Evolutionary conservation across 345 rosid species (phyloP).

Genomic region (Sisymbrium irio): DNA sequence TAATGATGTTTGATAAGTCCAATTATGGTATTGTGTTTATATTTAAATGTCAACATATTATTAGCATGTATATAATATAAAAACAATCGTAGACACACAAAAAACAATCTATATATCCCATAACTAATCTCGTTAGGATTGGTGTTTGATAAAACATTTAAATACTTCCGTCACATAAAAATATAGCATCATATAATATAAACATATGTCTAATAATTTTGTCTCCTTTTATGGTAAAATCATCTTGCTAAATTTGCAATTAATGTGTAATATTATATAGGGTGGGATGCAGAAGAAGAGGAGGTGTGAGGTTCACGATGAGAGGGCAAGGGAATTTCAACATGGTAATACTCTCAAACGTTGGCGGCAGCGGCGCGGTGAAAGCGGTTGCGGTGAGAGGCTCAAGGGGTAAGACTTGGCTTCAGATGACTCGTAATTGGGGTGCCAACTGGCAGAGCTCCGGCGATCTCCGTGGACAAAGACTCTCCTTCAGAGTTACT

Average conservation of each 20-base stretch:
- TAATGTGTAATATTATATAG: constrained; percentile 22
- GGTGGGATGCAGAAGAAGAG: constrained; percentile 69
- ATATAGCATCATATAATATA: neutral
- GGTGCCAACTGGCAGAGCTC: constrained; percentile 80
- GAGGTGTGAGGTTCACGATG: constrained; percentile 75
- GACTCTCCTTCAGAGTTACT: constrained; percentile 56
- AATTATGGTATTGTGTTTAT: too few species aligned
- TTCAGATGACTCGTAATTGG: constrained; percentile 62
- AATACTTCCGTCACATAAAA: neutral
- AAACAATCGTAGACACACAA: too few species aligned
- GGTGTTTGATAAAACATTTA: neutral
- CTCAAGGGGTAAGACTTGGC: constrained; percentile 52
- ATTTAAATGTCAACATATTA: too few species aligned
- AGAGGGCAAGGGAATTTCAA: constrained; percentile 74
- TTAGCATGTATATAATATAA: too few species aligned
- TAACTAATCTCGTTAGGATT: neutral
- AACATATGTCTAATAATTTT: neutral
- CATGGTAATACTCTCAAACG: constrained; percentile 71
- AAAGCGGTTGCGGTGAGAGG: constrained; percentile 70
- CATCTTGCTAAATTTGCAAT: neutral
- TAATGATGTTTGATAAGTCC: too few species aligned
- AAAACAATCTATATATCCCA: neutral
- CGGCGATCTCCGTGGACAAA: constrained; percentile 53
- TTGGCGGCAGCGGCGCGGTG: constrained; percentile 67
- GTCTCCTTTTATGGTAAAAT: neutral